A percentile compares a stretch with the other conserved stretches of the same genome.
Evolutionary conservation across 305 asterid genomes (phyloP).

Genomic region (Fraxinus paxiana): DNA sequence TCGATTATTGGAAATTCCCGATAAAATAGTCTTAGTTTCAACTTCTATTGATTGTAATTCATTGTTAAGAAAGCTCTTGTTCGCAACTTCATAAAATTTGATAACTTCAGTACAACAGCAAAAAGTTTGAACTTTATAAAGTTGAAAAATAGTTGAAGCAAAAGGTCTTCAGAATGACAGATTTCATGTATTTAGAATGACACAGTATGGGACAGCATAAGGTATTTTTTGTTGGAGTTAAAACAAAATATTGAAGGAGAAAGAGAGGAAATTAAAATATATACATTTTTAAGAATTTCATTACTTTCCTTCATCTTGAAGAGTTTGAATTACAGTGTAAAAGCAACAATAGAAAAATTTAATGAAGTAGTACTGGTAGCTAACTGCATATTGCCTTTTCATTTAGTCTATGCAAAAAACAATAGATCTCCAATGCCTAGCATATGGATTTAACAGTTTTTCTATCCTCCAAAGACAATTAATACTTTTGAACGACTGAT

Average conservation of each 20-base stretch:
- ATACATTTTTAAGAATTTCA: background rate
- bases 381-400: background rate
- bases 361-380: background rate
- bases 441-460: background rate
- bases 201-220: background rate
- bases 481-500: background rate
- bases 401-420: background rate
- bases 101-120: background rate
- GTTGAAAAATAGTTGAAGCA: background rate
- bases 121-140: background rate
- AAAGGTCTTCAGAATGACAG: background rate
- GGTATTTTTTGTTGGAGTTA: background rate
- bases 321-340: background rate
- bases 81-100: background rate
- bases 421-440: background rate
- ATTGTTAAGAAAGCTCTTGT: conserved; percentile 7
- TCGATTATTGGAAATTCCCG: background rate
- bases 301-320: background rate
- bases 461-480: background rate
- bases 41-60: conserved; percentile 12
- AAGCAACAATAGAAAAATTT: background rate
- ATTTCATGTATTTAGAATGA: background rate
- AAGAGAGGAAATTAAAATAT: background rate
- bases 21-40: background rate
- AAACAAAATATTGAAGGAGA: background rate